Percentiles rank a stretch among this genome's conserved stretches.
Evolutionary conservation across 1,139 yeast species (phyloP).

Genomic region (Debaryomyces psychrophilus): DNA sequence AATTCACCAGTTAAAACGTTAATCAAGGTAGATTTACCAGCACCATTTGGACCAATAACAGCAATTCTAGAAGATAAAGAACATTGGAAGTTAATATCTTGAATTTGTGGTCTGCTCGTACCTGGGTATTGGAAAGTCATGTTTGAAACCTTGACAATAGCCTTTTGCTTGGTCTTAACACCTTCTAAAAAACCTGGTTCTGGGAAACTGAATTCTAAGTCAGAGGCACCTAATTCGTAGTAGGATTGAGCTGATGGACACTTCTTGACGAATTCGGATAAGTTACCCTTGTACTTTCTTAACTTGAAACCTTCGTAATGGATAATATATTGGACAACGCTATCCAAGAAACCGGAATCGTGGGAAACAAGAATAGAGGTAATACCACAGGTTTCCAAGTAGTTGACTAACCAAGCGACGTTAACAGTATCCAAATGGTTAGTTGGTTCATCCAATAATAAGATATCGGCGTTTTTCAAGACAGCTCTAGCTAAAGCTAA

Average conservation of each 20-base stretch:
- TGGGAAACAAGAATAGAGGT: constrained; percentile 98
- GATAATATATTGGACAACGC: constrained; percentile 95
- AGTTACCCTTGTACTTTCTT: constrained; percentile 99
- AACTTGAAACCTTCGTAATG: constrained; percentile 99
- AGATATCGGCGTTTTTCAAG: constrained; percentile 96
- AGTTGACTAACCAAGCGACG: constrained; percentile 99
- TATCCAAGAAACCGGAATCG: constrained; percentile 99
- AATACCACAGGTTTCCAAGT: constrained; percentile 97
- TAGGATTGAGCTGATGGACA: constrained; percentile 98
- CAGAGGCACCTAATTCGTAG: constrained; percentile 98
- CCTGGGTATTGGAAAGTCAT: constrained; percentile 99
- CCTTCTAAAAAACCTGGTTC: constrained; percentile 99
- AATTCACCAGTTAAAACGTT: constrained; percentile 99
- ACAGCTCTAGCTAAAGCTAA: constrained; percentile 99
- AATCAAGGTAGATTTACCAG: constrained; percentile 98
- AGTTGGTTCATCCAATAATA: constrained; percentile 99
- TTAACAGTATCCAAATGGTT: constrained; percentile 99
- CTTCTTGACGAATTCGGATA: constrained; percentile 96
- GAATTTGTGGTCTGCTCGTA: constrained; percentile 91
- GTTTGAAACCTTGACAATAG: constrained; percentile 95
- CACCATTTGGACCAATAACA: constrained; percentile 99
- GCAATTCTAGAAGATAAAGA: constrained; percentile 99
- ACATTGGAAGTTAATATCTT: constrained; percentile 94
- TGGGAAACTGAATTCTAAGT: constrained; percentile 94
- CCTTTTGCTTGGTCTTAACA: constrained; percentile 99